These are phyloP conservation scores for Ophiocytium majus DNA, from an alignment of 352 stramenopile species.

Conservation along the genomic window DNA sequence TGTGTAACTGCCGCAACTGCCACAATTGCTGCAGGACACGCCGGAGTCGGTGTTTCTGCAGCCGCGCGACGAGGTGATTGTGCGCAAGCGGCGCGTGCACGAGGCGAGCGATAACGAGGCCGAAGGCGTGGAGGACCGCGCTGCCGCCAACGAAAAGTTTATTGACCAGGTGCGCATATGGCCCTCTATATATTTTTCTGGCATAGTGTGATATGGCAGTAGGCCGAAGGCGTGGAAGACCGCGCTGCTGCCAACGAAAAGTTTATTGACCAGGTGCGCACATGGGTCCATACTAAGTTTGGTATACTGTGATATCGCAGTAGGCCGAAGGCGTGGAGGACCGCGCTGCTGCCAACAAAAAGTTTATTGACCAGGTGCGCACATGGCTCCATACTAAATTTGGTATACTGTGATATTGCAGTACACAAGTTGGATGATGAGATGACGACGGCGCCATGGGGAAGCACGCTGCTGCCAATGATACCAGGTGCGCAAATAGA, in stretches of 20 bases:
- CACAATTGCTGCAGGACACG: conserved; percentile 30
- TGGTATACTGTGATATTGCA: too few species aligned
- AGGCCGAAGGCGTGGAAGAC: neutral
- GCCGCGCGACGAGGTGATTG: neutral
- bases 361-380: too few species aligned
- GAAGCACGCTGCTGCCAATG: neutral
- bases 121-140: neutral
- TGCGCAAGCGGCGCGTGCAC: neutral
- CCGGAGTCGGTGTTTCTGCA: conserved; percentile 45
- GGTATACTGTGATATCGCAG: too few species aligned
- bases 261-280: too few species aligned
- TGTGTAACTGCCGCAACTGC: too few species aligned
- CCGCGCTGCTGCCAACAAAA: neutral
- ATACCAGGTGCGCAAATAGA: too few species aligned
- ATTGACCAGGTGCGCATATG: too few species aligned
- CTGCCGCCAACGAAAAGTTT: neutral
- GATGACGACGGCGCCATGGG: neutral
- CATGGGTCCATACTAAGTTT: too few species aligned
- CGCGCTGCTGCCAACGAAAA: neutral
- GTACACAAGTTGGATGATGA: too few species aligned
- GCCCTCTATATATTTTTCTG: too few species aligned
- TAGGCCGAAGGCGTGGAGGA: neutral
- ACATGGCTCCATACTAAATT: too few species aligned
- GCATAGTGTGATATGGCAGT: too few species aligned
- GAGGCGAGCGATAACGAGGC: neutral